Evolutionary conservation across 75 land plant species (phyloP).

Genomic region (Isoetes taiwanensis): DNA sequence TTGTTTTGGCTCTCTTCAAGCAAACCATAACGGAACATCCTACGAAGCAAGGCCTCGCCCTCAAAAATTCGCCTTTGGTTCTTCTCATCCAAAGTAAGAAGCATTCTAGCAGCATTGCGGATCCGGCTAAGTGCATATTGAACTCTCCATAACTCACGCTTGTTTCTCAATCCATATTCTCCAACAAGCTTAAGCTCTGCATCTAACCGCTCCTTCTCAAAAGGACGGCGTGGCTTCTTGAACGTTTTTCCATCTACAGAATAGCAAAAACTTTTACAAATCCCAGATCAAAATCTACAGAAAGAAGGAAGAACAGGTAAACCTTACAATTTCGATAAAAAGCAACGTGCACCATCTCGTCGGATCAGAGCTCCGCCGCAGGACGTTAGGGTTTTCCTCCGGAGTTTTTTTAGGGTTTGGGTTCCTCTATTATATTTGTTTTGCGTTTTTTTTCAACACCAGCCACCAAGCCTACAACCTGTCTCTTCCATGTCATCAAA

Average conservation of each 20-base stretch:
- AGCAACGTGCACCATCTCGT: conserved; percentile 71
- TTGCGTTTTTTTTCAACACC: too few species aligned
- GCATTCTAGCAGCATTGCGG: conserved; percentile 45
- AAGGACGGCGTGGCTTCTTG: conserved; percentile 68
- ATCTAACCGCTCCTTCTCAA: conserved; percentile 67
- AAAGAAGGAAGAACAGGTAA: not conserved
- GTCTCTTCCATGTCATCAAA: too few species aligned
- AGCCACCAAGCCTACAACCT: too few species aligned
- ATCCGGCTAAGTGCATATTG: conserved; percentile 60
- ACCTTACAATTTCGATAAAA: conserved; percentile 59
- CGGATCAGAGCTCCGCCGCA: too few species aligned
- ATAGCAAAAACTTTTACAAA: not conserved
- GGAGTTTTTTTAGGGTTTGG: too few species aligned
- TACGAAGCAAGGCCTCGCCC: conserved; percentile 58
- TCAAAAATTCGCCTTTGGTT: conserved; percentile 37
- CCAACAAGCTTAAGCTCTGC: conserved; percentile 68
- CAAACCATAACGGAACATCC: conserved; percentile 17
- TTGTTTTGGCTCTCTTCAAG: conserved; percentile 44
- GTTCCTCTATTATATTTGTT: too few species aligned
- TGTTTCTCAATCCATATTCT: conserved; percentile 61
- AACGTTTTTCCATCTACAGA: conserved; percentile 55
- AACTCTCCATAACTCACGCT: conserved; percentile 64
- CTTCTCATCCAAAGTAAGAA: conserved; percentile 1
- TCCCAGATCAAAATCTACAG: not conserved
- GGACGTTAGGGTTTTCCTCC: too few species aligned